phyloP scores from a whole-genome alignment of 768 basidiomycete species.

The Rhizopogon vulgaris region DNA sequence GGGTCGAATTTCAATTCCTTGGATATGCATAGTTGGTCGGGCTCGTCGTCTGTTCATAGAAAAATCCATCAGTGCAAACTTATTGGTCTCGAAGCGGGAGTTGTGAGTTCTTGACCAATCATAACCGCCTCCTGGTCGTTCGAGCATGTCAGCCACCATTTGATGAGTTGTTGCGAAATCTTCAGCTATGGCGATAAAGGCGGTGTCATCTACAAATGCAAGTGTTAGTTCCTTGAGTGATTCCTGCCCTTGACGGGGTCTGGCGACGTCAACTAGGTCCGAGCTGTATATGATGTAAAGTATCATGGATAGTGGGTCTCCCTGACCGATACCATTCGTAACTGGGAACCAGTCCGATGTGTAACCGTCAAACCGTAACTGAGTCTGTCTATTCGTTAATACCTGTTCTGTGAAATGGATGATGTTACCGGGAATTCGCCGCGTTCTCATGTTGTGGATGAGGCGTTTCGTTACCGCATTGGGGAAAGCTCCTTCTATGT shows the following conservation, averaged over 20 bases:
- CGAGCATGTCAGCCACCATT: no score
- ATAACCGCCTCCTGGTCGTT: not conserved
- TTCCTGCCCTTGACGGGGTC: not conserved
- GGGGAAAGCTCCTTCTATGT: conserved; percentile 39
- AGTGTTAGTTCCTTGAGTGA: no score
- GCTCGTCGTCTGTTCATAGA: not conserved
- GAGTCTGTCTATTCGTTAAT: no score
- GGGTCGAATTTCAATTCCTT: not conserved
- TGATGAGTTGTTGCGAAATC: no score
- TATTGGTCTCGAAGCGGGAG: not conserved
- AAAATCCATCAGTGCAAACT: conserved; percentile 1
- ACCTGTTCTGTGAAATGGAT: no score
- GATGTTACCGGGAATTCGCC: not conserved
- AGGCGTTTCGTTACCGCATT: conserved; percentile 27
- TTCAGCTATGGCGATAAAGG: no score
- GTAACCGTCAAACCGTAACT: no score
- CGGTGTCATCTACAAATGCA: no score
- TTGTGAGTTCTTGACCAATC: not conserved
- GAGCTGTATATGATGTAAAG: conserved; percentile 22
- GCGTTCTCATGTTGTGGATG: conserved; percentile 22
- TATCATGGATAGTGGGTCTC: conserved; percentile 18
- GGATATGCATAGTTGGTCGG: not conserved
- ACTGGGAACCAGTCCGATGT: conserved; percentile 10
- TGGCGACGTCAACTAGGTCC: conserved; percentile 12
- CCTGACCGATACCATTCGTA: conserved; percentile 20